phyloP scores from a whole-genome alignment of 495 filamentous ascomycete species.

The Penicillium ochrochloron region DNA sequence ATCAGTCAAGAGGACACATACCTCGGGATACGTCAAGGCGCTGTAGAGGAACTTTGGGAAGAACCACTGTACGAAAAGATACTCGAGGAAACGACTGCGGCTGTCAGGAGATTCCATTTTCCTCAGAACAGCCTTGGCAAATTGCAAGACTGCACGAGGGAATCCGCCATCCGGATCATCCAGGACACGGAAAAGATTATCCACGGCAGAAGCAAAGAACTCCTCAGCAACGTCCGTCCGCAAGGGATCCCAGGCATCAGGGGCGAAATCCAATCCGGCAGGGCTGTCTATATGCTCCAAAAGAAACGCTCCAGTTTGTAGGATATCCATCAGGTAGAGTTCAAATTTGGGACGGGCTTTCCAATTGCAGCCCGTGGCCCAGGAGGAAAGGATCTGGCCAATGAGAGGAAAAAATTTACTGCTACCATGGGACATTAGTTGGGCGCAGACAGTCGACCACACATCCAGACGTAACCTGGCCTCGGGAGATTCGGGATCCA shows the following conservation, averaged over 20 bases:
- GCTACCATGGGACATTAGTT: conserved; percentile 57
- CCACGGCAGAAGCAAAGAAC: conserved; percentile 83
- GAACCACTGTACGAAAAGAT: conserved; percentile 88
- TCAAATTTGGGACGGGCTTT: conserved; percentile 86
- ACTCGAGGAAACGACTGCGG: conserved; percentile 72
- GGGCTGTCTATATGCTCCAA: conserved; percentile 74
- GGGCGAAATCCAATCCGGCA: conserved; percentile 43
- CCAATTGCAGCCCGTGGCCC: conserved; percentile 87
- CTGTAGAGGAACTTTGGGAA: conserved; percentile 85
- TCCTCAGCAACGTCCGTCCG: conserved; percentile 82
- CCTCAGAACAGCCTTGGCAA: conserved; percentile 78
- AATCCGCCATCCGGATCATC: conserved; percentile 79
- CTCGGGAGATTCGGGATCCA: conserved; percentile 77
- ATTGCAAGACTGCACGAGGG: conserved; percentile 78
- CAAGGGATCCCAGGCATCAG: conserved; percentile 64
- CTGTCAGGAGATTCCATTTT: conserved; percentile 73
- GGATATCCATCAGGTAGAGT: conserved; percentile 88
- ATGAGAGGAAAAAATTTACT: conserved; percentile 48
- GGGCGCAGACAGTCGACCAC: conserved; percentile 88
- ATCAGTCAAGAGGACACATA: conserved; percentile 38
- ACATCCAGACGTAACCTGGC: conserved; percentile 78
- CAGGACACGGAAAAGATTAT: conserved; percentile 82
- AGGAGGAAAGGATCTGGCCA: conserved; percentile 70
- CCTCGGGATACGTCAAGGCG: conserved; percentile 89
- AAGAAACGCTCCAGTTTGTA: conserved; percentile 90